Evolutionary conservation across 176 grass and related monocot species (phyloP), one percentile per base, ranked within the genome.

Genomic region (Urochloa ruziziensis): DNA sequence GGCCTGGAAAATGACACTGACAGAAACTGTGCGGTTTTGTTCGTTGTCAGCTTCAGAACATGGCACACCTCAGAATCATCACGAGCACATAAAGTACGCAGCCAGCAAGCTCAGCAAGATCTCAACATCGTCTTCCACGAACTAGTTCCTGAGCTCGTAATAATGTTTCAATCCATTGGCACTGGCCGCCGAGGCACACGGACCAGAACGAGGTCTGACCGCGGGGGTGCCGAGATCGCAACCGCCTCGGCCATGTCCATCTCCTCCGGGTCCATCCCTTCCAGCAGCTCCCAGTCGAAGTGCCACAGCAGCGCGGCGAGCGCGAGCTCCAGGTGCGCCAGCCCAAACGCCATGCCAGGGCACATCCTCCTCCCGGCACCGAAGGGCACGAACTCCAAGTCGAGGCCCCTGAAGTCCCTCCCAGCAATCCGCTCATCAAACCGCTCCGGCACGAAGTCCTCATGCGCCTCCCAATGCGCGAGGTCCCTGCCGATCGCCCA

Each of bases 401-500:
- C 53, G 2, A 24, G 7, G 7, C 53, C 53, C 53, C 24, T 57
- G 23, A 57, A 10, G 53, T 57, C 53, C 53, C 23, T 57, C 23
- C 2, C 23, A 2, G 23, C 23, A 2, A 9, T 57, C 4, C 21
- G 23, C 53, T 57, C 53, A n/a, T 57, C 53, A n/a, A 57, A 57
- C 19, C 53, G n/a, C 53, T 57, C 53, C 53, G 53, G 53, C 53
- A n/a, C 7, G 0, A 57, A 57, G 2, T 24, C 23, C 0, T 24
- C 53, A 2, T 86, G 18, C 10, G 8, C 5, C 12, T 70, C 79
- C 91, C 91, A 89, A 32, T 81, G 49, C 18, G 69, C 69, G 1
- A 21, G 80, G 67, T 89, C 80, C 58, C 74, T 73, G 13, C 64
- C 73, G 66, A 89, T 78, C 2, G 86, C 86, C 86, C 86, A 84